These are phyloP conservation scores for Lipomyces starkeyi DNA, from an alignment of 805 yeast genomes.

Conservation along the genomic window DNA sequence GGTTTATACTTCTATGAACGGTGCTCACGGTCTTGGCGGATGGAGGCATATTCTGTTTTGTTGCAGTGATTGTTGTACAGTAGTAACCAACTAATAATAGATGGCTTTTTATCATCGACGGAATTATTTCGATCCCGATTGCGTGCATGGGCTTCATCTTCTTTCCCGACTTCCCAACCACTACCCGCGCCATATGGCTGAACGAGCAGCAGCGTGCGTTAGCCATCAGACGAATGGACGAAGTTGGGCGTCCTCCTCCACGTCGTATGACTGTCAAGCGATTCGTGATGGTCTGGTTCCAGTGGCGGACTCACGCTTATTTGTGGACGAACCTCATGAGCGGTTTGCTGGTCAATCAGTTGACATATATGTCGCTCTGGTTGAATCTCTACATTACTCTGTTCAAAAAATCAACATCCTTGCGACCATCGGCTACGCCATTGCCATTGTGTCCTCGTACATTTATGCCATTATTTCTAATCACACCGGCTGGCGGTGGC, in stretches of 20 bases:
- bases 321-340: slow-evolving; percentile 9
- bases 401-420: slow-evolving; percentile 8
- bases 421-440: slow-evolving; percentile 10
- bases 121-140: slow-evolving; percentile 49
- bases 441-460: slow-evolving; percentile 22
- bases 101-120: slow-evolving; percentile 72
- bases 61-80: slow-evolving; percentile 58
- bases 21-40: slow-evolving; percentile 42
- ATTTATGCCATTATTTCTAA: slow-evolving; percentile 44
- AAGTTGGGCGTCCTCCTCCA: slow-evolving; percentile 12
- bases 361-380: slow-evolving; percentile 45
- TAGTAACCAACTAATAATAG: slow-evolving; percentile 51
- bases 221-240: slow-evolving; percentile 12
- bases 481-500: slow-evolving; percentile 42
- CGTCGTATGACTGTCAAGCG: slow-evolving; percentile 11
- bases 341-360: slow-evolving; percentile 12
- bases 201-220: slow-evolving; percentile 6
- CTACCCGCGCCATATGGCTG: slow-evolving; percentile 11
- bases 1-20: slow-evolving; percentile 45
- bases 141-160: slow-evolving; percentile 35
- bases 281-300: slow-evolving; percentile 2
- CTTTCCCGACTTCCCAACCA: slow-evolving; percentile 61
- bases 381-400: slow-evolving; percentile 36
- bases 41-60: slow-evolving; percentile 67
- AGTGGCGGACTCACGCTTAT: slow-evolving; percentile 18